A percentile compares a stretch with the other conserved stretches of the same genome.
These are phyloP conservation scores for Isoetes engelmannii DNA, from an alignment of 83 land plant species.

Conservation along the genomic window DNA sequence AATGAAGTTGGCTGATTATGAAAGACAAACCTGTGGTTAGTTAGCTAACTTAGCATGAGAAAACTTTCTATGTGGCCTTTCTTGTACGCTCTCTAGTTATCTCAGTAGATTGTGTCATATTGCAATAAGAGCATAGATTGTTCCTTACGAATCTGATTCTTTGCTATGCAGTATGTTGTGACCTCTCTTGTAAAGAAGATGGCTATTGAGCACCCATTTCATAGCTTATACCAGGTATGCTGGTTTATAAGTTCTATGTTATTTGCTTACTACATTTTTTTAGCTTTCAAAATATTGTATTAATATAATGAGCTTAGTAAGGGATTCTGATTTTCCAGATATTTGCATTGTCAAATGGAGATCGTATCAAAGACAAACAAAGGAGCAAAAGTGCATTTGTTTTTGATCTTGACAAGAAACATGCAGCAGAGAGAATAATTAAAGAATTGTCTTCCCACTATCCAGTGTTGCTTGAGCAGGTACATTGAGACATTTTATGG, in stretches of 20 bases:
- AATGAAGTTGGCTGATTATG: too few species aligned
- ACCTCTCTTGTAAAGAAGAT: constrained; percentile 78
- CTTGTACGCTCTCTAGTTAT: background rate
- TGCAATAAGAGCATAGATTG: background rate
- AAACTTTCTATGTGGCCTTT: too few species aligned
- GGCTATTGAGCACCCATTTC: constrained; percentile 95
- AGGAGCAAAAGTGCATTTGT: constrained; percentile 78
- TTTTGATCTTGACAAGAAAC: constrained; percentile 87
- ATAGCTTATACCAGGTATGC: constrained; percentile 82
- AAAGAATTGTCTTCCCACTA: constrained; percentile 55
- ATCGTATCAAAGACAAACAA: constrained; percentile 94
- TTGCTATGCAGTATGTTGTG: constrained; percentile 62
- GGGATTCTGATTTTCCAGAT: constrained; percentile 35
- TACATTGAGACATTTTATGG: constrained; percentile 5
- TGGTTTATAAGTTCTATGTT: background rate
- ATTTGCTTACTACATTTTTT: too few species aligned
- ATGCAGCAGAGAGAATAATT: constrained; percentile 76
- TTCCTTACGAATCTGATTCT: constrained; percentile 2
- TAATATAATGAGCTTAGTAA: too few species aligned
- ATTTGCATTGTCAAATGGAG: constrained; percentile 93
- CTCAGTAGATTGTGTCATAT: too few species aligned
- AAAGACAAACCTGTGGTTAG: too few species aligned
- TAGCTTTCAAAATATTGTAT: too few species aligned
- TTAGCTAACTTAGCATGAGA: too few species aligned
- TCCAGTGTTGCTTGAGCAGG: constrained; percentile 59